Evolutionary conservation across 2,329 filamentous ascomycete genomes (phyloP).

Genomic region (Sarocladium brachiariae): DNA sequence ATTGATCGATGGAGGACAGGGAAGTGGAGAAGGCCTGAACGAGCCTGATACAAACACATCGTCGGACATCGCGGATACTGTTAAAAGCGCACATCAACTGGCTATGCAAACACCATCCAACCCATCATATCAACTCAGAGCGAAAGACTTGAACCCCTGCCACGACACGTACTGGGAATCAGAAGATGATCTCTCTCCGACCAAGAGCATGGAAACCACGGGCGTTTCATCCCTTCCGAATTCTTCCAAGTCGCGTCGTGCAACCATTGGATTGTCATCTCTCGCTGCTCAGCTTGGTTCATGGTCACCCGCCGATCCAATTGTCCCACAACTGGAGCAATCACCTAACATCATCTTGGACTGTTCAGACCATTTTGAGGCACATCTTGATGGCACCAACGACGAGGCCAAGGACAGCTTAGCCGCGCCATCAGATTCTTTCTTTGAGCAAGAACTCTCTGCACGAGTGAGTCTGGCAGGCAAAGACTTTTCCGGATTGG

Average conservation of each 20-base stretch:
- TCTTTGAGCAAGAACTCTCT: constrained; percentile 5
- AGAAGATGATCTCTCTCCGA: constrained; percentile 40
- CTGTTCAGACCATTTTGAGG: background rate
- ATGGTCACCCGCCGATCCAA: constrained; percentile 55
- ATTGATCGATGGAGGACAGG: no score
- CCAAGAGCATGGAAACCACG: constrained; percentile 17
- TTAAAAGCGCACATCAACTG: background rate
- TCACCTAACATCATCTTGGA: background rate
- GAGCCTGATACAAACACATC: no score
- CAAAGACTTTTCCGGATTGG: background rate
- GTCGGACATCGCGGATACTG: no score
- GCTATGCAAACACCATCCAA: constrained; percentile 5
- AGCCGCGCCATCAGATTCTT: no score
- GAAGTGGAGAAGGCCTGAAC: no score
- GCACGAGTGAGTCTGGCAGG: background rate
- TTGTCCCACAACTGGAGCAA: constrained; percentile 16
- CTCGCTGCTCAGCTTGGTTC: constrained; percentile 53
- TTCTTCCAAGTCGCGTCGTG: constrained; percentile 19
- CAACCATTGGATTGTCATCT: constrained; percentile 51
- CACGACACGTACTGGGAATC: constrained; percentile 43
- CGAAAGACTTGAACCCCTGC: constrained; percentile 39
- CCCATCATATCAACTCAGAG: constrained; percentile 32
- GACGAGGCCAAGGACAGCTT: no score
- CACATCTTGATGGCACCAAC: no score
- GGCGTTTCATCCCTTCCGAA: constrained; percentile 4